phyloP scores from a whole-genome alignment of 164 flowering plant genomes.

The Stephania japonica region DNA sequence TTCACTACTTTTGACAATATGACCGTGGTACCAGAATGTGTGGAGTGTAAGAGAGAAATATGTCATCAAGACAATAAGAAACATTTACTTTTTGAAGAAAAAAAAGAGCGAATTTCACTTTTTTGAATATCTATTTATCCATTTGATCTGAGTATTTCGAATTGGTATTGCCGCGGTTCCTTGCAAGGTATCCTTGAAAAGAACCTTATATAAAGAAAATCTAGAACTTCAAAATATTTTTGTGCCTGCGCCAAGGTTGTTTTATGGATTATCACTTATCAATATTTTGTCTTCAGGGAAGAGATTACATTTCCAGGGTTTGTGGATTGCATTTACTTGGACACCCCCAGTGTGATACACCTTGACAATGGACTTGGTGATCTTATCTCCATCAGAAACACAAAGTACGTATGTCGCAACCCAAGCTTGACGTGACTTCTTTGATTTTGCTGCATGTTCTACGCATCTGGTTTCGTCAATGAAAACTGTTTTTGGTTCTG shows the following conservation, averaged over 20 bases:
- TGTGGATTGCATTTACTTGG: conserved; percentile 87
- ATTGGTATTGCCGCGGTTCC: too few species aligned
- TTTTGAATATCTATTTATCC: too few species aligned
- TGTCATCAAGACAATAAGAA: too few species aligned
- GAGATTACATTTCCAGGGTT: conserved; percentile 79
- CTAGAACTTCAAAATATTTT: too few species aligned
- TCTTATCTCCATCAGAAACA: conserved; percentile 47
- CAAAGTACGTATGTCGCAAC: conserved; percentile 42
- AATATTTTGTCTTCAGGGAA: conserved; percentile 42
- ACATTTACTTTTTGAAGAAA: too few species aligned
- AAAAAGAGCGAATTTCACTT: too few species aligned
- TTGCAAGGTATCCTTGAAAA: too few species aligned
- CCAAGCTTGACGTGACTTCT: not conserved
- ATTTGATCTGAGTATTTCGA: too few species aligned
- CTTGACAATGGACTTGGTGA: conserved; percentile 84
- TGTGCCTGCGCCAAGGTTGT: too few species aligned
- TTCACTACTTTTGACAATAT: not conserved
- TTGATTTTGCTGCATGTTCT: not conserved
- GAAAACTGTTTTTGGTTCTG: conserved; percentile 14
- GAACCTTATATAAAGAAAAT: too few species aligned
- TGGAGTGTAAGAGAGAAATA: not conserved
- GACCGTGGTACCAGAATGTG: not conserved
- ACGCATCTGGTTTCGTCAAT: not conserved
- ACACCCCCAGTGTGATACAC: conserved; percentile 56
- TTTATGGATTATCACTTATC: not conserved